These are phyloP conservation scores for Licmophora abbreviata DNA, from an alignment of 108 stramenopile species.

Conservation along the genomic window DNA sequence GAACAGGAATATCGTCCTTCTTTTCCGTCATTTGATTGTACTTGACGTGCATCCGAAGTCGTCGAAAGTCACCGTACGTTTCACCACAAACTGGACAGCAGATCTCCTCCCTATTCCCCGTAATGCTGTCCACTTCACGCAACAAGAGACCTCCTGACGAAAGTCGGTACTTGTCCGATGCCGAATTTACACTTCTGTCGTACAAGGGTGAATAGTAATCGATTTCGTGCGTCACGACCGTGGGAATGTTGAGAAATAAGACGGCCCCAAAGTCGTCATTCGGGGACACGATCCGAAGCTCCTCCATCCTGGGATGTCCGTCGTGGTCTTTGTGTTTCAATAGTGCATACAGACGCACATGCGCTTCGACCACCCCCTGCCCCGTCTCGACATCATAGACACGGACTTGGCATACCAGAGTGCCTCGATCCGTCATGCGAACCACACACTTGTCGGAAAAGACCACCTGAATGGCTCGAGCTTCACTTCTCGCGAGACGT, in stretches of 20 bases:
- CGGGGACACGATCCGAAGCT: conserved; percentile 45
- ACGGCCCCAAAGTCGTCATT: conserved; percentile 59
- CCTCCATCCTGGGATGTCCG: conserved; percentile 26
- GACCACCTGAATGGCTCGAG: conserved; percentile 56
- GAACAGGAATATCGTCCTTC: conserved; percentile 30
- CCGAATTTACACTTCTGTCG: conserved; percentile 13
- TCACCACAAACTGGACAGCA: conserved; percentile 63
- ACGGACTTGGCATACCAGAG: conserved; percentile 24
- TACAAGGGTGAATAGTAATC: conserved; percentile 39
- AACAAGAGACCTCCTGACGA: conserved; percentile 36
- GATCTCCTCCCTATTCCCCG: conserved; percentile 40
- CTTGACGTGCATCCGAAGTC: conserved; percentile 40
- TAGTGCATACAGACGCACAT: conserved; percentile 73
- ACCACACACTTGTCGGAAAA: conserved; percentile 66
- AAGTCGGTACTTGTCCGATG: conserved; percentile 9
- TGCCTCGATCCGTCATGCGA: conserved; percentile 16
- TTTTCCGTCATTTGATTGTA: conserved; percentile 43
- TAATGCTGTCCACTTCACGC: conserved; percentile 35
- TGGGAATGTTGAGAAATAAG: conserved; percentile 45
- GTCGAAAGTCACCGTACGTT: conserved; percentile 46
- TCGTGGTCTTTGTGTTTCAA: conserved; percentile 18
- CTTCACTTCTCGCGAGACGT: conserved; percentile 41
- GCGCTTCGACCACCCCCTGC: conserved; percentile 77
- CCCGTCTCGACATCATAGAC: conserved; percentile 63
- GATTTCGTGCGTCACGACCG: conserved; percentile 43